phyloP scores from a whole-genome alignment of 1,284 basidiomycete genomes.

The Ganoderma boninense region DNA sequence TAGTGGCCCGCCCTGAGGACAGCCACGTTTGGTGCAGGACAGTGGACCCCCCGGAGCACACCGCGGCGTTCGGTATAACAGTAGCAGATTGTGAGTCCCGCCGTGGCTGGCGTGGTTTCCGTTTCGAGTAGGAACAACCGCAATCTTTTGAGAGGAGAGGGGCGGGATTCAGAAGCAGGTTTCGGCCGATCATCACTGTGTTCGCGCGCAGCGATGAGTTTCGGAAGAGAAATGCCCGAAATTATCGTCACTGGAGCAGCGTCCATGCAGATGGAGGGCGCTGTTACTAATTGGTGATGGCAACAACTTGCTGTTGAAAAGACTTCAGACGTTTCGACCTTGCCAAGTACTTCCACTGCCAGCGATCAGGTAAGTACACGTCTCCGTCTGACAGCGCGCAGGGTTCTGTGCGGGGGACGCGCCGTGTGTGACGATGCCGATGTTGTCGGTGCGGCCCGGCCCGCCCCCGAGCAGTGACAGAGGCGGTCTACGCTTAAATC shows the following conservation, averaged over 20 bases:
- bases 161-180: neutral
- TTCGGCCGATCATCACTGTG: conserved; percentile 9
- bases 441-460: neutral
- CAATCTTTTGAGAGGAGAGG: neutral
- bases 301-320: neutral
- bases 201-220: neutral
- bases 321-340: neutral
- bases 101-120: neutral
- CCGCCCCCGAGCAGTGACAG: neutral
- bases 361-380: neutral
- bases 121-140: neutral
- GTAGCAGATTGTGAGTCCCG: neutral
- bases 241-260: conserved; percentile 9
- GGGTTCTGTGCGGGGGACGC: neutral
- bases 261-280: neutral
- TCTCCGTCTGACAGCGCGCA: neutral
- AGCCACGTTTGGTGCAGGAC: neutral
- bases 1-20: neutral
- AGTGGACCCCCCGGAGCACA: neutral
- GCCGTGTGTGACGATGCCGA: neutral
- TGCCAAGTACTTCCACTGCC: neutral
- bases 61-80: neutral
- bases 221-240: neutral
- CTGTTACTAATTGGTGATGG: neutral
- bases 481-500: neutral